Base-by-base conservation (phyloP, 805 yeast genomes). In the Wilhelminamyces savonicus region DNA sequence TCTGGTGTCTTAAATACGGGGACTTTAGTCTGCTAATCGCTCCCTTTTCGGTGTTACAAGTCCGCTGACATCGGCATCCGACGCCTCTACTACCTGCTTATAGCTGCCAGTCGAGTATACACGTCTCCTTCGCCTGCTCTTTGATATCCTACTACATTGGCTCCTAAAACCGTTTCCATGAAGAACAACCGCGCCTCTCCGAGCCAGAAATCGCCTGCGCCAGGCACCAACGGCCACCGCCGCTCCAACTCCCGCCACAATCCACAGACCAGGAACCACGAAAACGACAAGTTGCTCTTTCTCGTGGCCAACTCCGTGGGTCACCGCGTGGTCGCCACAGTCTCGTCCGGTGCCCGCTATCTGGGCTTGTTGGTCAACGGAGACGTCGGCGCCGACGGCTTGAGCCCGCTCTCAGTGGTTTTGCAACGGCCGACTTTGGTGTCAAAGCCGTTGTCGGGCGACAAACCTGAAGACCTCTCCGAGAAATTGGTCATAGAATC, bases 271-370 rank as follows among this genome's bases (percentile, higher is more conserved):
- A 5, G 23, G 16, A 33, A 28, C 28, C 35, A 30, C 10, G 39
- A 36, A 7, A 64, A 69, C 40, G 84, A 79, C 41, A 65, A 83
- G 32, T 57, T 78, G 32, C 48, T 71, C 26, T 76, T 54, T 39
- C 59, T 78, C 28, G 54, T 82, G 25, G 63, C 73, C 22, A 74
- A 74, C 38, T 62, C 86, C 5, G 58, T 81, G 24, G 63, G 94
- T 13, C 62, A 70, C 18, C 58, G 60, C 18, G 75, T 73, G 9
- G 62, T 62, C 10, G 79, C 76, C 5, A 74, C 86, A 3, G 74
- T 79, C 2, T 56, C 73, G 16, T 69, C 83, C 0, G 90, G 90
- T 10, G 63, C 71, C 2, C 56, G 67, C 17, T 69, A 74, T 43
- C 54, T 59, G 14, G 95, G 95, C 13, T 47, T 77, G 7, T 56